phyloP scores from a whole-genome alignment of 768 basidiomycete genomes.

The Calocera viscosa region DNA sequence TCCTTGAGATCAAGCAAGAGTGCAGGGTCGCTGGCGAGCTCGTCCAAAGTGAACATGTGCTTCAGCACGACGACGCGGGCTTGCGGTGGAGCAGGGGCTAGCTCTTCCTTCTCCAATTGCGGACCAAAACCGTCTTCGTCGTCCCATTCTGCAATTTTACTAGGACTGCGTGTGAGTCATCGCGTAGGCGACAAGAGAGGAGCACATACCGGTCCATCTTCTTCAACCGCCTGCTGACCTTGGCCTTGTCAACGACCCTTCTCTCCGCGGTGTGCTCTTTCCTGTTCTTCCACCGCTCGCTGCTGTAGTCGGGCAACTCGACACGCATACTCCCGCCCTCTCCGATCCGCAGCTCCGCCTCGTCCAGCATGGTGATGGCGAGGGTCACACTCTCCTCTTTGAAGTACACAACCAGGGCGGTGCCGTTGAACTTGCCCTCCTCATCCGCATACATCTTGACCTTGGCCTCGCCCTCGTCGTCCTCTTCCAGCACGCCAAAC shows the following conservation, averaged over 20 bases:
- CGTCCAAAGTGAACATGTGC: slow-evolving; percentile 83
- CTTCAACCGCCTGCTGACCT: slow-evolving; percentile 55
- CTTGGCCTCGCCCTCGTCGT: slow-evolving; percentile 80
- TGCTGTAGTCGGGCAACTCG: slow-evolving; percentile 60
- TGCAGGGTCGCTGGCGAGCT: slow-evolving; percentile 73
- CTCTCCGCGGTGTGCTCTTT: slow-evolving; percentile 31
- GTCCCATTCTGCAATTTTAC: slow-evolving; percentile 89
- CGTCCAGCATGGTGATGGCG: slow-evolving; percentile 75
- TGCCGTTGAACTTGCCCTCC: slow-evolving; percentile 80
- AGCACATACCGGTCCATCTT: slow-evolving; percentile 68
- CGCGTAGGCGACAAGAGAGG: background rate
- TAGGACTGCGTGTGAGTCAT: slow-evolving; percentile 25
- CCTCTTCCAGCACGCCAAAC: slow-evolving; percentile 87
- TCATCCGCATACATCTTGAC: slow-evolving; percentile 90
- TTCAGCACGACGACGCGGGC: slow-evolving; percentile 81
- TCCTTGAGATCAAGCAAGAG: slow-evolving; percentile 87
- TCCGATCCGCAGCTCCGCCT: slow-evolving; percentile 79
- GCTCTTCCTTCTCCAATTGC: slow-evolving; percentile 43
- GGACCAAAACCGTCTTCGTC: slow-evolving; percentile 89
- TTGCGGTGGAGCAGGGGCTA: slow-evolving; percentile 32
- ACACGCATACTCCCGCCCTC: slow-evolving; percentile 64
- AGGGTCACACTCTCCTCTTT: slow-evolving; percentile 89
- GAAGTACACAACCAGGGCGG: slow-evolving; percentile 92
- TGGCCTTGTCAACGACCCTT: slow-evolving; percentile 66
- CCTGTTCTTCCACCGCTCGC: slow-evolving; percentile 41